Evolutionary conservation across 2,329 filamentous ascomycete species (phyloP), one percentile per base, ranked within the genome.

Genomic region (Talaromyces sp.): DNA sequence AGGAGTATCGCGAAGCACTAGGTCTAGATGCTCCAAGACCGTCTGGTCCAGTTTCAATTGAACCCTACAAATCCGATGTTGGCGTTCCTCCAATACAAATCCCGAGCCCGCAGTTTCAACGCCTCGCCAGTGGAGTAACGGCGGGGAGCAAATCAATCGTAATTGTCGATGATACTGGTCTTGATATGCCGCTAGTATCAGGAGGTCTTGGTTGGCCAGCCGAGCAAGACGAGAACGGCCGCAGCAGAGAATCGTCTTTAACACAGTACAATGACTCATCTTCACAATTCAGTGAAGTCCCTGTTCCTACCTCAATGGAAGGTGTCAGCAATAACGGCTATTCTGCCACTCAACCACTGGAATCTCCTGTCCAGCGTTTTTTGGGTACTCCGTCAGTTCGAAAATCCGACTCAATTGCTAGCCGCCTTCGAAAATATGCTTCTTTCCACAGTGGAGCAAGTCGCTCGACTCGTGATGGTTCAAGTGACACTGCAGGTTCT

Each of bases 91-190:
- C 58, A 26, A 58, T 63, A 24, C 57, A 62, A 29, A 32, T 46
- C 14, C 60, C 59, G 2, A 66, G 74, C 4, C 65, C 67, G 5
- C 69, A 69, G 7, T 62, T 70, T 6, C 65, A 74, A 9, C 75
- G 81, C 51, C 61, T 68, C 32, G 65, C 70, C 57, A 85, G 83
- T 64, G 79, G 79, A 59, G 84, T 93, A 51, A 94, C 91, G 0
- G 81, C 82, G 11, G 90, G 91, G n/a, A 96, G 91, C 79, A 88
- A 92, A 69, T 96, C 91, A 0, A 95, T 96, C 65, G 83, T 96
- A 59, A 95, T 96, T 68, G 86, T 96, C 38, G 90, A 95, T 66
- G 83, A 83, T 64, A 85, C 83, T 32, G 76, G 76, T 8, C 66
- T 74, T 9, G 67, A 73, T 41, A 64, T 71, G 32, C 72, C 74